phyloP scores from a whole-genome alignment of 306 rosid genomes.

The peach (Prunus persica) region Prunus_persica_NCBIv2 NC_034010.1:27867001-27867500 shows the following conservation, averaged over 20 bases:
- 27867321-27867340: not conserved
- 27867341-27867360: not conserved
- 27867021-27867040: not conserved
- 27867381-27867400: accelerated
- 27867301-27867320: not conserved
- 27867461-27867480: too few species aligned
- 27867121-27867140: accelerated
- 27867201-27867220: not conserved
- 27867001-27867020: not conserved
- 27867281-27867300: not conserved
- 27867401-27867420: too few species aligned
- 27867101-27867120: too few species aligned
- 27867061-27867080: not conserved
- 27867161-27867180: too few species aligned
- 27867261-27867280: not conserved
- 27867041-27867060: not conserved
- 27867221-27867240: not conserved
- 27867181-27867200: too few species aligned
- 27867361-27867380: not conserved
- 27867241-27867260: not conserved
- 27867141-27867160: accelerated
- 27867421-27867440: accelerated
- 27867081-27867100: too few species aligned
- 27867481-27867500: too few species aligned
- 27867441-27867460: accelerated